Percentiles rank a stretch among this genome's conserved stretches.
These are phyloP conservation scores for Endocalyx cinctus DNA, from an alignment of 2,329 filamentous ascomycete genomes.

Conservation along the genomic window DNA sequence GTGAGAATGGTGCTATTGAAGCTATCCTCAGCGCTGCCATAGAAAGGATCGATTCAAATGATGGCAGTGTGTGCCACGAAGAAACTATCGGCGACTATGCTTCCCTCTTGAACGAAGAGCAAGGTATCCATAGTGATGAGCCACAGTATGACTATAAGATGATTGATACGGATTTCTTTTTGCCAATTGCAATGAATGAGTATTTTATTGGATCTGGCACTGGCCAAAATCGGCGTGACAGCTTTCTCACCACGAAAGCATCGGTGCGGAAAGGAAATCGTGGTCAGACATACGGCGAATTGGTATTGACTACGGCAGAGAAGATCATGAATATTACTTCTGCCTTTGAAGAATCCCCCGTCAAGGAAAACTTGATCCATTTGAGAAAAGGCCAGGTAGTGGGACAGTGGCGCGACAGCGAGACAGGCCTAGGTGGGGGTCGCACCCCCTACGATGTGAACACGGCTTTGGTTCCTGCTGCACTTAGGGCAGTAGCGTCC, in stretches of 20 bases:
- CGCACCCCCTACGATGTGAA: conserved; percentile 64
- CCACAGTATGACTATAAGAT: conserved; percentile 56
- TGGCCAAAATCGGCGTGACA: conserved; percentile 32
- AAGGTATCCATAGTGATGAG: conserved; percentile 46
- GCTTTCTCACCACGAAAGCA: conserved; percentile 38
- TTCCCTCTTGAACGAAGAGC: conserved; percentile 52
- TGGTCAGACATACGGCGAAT: conserved; percentile 47
- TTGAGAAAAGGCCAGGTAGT: conserved; percentile 50
- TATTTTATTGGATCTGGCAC: conserved; percentile 49
- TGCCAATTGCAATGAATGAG: conserved; percentile 52
- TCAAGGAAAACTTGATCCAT: conserved; percentile 50
- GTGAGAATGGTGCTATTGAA: conserved; percentile 51
- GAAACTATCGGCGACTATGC: conserved; percentile 64
- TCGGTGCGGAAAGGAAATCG: conserved; percentile 45
- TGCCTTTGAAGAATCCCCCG: conserved; percentile 50
- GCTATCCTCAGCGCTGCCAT: conserved; percentile 57
- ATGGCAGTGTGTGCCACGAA: conserved; percentile 60
- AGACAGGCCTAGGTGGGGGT: conserved; percentile 55
- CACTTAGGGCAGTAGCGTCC: conserved; percentile 51
- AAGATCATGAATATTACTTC: conserved; percentile 54
- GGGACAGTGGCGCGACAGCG: conserved; percentile 61
- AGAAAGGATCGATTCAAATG: conserved; percentile 55
- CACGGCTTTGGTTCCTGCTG: conserved; percentile 57
- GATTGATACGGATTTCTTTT: conserved; percentile 59
- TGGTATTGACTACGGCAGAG: conserved; percentile 48